Conservation (phyloP, 2,329 filamentous ascomycete genomes). For the Fusarium xylarioides region DNA sequence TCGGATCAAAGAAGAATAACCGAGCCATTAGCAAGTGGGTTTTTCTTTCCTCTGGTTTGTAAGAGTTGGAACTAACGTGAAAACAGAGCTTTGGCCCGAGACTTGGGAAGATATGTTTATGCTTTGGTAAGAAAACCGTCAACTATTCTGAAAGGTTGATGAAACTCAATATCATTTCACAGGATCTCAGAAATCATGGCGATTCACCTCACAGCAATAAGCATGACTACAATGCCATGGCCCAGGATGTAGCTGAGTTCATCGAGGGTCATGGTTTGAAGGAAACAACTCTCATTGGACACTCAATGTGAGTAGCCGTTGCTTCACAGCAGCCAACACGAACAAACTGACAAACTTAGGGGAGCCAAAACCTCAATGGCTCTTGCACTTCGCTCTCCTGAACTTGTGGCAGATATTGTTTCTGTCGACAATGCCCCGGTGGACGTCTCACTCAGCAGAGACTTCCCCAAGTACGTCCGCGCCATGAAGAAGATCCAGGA, state of each 20-base stretch:
- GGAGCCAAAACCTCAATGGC: slow-evolving; percentile 95
- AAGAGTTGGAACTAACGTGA: background rate
- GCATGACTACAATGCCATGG: slow-evolving; percentile 86
- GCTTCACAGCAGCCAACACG: background rate
- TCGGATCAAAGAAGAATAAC: slow-evolving; percentile 96
- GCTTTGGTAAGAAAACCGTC: slow-evolving; percentile 68
- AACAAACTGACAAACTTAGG: slow-evolving; percentile 53
- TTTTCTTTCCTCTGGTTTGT: background rate
- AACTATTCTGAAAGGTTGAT: slow-evolving; percentile 5
- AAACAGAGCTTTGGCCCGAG: slow-evolving; percentile 77
- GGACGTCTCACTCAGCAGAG: slow-evolving; percentile 76
- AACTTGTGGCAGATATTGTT: slow-evolving; percentile 74
- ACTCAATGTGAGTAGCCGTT: slow-evolving; percentile 77
- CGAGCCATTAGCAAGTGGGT: slow-evolving; percentile 91
- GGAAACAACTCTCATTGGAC: slow-evolving; percentile 82
- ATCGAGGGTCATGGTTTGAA: slow-evolving; percentile 75
- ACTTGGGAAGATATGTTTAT: slow-evolving; percentile 83
- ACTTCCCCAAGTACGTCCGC: slow-evolving; percentile 82
- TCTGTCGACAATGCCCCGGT: slow-evolving; percentile 93
- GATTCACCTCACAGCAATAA: slow-evolving; percentile 79
- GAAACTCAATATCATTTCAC: slow-evolving; percentile 19
- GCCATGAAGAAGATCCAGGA: slow-evolving; percentile 86
- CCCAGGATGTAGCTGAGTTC: slow-evolving; percentile 83
- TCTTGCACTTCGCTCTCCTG: slow-evolving; percentile 76
- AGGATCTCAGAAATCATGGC: slow-evolving; percentile 94